phyloP scores from a whole-genome alignment of 179 eudicot genomes.

The Camellia oleifera region DNA sequence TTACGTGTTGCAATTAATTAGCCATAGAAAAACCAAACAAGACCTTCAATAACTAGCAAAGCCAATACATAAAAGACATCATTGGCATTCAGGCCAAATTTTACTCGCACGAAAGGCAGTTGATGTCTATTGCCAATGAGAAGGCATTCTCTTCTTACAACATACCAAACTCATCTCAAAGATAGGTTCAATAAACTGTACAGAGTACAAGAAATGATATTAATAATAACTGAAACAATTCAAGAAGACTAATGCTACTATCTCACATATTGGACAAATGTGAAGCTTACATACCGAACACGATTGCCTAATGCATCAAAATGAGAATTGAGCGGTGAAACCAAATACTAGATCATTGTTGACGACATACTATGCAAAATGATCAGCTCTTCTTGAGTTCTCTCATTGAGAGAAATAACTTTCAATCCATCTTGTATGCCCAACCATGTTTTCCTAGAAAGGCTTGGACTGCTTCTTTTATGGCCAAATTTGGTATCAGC shows the following conservation, averaged over 20 bases:
- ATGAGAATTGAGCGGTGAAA: neutral
- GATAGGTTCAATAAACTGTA: neutral
- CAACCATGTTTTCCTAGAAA: slow-evolving; percentile 71
- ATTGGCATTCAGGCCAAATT: too few relatives aligned
- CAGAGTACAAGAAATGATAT: neutral
- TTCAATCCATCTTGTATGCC: slow-evolving; percentile 65
- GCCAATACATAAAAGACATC: too few relatives aligned
- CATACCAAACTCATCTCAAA: too few relatives aligned
- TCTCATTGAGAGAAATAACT: neutral
- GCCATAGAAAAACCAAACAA: too few relatives aligned
- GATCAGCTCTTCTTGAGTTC: neutral
- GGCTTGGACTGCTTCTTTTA: slow-evolving; percentile 78
- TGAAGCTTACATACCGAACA: neutral
- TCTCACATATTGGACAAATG: neutral
- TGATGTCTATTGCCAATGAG: too few relatives aligned
- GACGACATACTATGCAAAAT: neutral
- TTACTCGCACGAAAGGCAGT: too few relatives aligned
- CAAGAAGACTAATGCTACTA: neutral
- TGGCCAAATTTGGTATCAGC: slow-evolving; percentile 72
- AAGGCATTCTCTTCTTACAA: too few relatives aligned
- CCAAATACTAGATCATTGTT: neutral
- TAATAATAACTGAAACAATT: neutral
- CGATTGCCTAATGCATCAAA: neutral
- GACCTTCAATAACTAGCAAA: too few relatives aligned
- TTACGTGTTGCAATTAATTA: too few relatives aligned